These are phyloP conservation scores for Metarhizium anisopliae DNA, from an alignment of 2,329 filamentous ascomycete species.

Conservation along the genomic window DNA sequence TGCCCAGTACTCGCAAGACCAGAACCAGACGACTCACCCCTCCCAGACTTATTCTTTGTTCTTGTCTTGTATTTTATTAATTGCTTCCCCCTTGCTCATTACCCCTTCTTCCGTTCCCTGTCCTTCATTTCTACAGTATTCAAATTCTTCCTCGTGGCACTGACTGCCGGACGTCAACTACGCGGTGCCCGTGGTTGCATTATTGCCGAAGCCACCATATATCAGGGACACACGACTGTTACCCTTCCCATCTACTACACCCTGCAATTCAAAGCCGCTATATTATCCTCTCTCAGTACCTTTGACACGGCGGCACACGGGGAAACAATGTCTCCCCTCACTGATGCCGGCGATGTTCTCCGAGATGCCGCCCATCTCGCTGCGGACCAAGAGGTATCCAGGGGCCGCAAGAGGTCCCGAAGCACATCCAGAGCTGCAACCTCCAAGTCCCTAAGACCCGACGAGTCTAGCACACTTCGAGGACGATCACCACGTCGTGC, in stretches of 20 bases:
- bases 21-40: neutral
- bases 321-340: constrained; percentile 15
- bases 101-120: neutral
- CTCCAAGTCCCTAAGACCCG: constrained; percentile 23
- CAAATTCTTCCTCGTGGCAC: neutral
- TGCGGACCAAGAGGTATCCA: constrained; percentile 20
- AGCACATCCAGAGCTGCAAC: constrained; percentile 23
- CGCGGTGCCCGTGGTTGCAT: neutral
- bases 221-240: neutral
- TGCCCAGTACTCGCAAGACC: neutral
- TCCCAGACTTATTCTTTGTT: neutral
- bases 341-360: constrained; percentile 13
- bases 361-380: constrained; percentile 13
- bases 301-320: neutral
- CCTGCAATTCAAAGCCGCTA: neutral
- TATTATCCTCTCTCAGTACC: neutral
- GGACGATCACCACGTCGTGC: constrained; percentile 32
- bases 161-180: neutral
- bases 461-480: constrained; percentile 34
- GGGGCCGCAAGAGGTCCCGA: constrained; percentile 31
- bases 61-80: neutral
- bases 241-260: neutral
- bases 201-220: neutral
- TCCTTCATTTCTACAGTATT: neutral
- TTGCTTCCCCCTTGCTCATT: neutral